Conservation (phyloP, 768 basidiomycete genomes). For the Tulasnella sp. region DNA sequence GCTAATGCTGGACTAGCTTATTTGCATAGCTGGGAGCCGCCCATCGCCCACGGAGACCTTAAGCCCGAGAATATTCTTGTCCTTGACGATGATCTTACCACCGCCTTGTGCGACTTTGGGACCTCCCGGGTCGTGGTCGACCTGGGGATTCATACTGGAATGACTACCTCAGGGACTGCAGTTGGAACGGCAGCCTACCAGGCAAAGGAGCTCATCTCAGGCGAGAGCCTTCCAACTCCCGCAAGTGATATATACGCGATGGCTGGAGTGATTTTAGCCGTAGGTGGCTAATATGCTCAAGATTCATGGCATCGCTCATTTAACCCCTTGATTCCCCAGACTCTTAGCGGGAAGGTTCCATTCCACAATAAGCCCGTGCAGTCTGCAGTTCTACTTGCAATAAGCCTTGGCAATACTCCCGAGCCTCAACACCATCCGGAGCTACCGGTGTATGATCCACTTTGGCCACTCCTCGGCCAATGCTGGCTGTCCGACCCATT, state of each 20-base stretch:
- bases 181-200: conserved; percentile 1
- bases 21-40: conserved; percentile 33
- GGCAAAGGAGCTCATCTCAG: conserved; percentile 6
- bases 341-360: not conserved
- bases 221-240: not conserved
- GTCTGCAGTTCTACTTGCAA: not conserved
- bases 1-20: conserved; percentile 34
- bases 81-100: not conserved
- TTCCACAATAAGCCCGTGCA: not conserved
- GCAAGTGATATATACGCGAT: conserved; percentile 6
- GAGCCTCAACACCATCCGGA: not conserved
- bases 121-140: not conserved
- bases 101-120: conserved; percentile 21
- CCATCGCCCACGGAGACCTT: conserved; percentile 37
- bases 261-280: not conserved
- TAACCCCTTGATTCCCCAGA: not conserved
- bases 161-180: not conserved
- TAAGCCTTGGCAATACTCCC: not conserved
- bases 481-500: not conserved
- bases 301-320: no score
- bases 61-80: conserved; percentile 31
- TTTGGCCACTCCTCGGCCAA: not conserved
- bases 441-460: not conserved
- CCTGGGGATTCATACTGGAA: not conserved
- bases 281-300: not conserved